Percentiles rank a stretch among this genome's conserved stretches.
Conservation (phyloP, 2,329 filamentous ascomycete genomes). For the Pleomassaria siparia region DNA sequence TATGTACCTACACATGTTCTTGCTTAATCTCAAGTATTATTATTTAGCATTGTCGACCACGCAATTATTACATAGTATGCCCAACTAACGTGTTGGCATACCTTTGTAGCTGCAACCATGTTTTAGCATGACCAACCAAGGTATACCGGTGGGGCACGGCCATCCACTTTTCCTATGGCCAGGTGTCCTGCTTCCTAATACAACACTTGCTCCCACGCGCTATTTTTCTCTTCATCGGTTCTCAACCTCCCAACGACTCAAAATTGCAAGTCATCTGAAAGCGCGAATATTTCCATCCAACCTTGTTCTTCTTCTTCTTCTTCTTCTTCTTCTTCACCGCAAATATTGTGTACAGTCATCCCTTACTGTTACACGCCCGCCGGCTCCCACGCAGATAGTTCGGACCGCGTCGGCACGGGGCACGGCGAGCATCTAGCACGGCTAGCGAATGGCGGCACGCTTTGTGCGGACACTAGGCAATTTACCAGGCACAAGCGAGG, state of each 20-base stretch:
- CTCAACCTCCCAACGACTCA: slow-evolving; percentile 4
- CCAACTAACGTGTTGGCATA: too few species aligned
- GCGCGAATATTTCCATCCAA: background rate
- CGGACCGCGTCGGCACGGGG: slow-evolving; percentile 7
- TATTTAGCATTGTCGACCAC: too few species aligned
- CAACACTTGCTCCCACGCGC: slow-evolving; percentile 13
- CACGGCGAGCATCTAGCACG: background rate
- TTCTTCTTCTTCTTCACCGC: background rate
- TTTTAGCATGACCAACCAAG: too few species aligned
- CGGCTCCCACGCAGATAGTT: background rate
- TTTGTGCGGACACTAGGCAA: slow-evolving; percentile 9
- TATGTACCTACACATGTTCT: too few species aligned
- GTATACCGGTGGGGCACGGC: too few species aligned
- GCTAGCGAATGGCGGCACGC: slow-evolving; percentile 3
- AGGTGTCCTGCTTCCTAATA: too few species aligned
- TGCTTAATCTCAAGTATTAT: too few species aligned
- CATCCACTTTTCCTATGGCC: too few species aligned
- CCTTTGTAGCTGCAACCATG: too few species aligned
- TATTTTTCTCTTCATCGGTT: slow-evolving; percentile 4
- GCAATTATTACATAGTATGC: too few species aligned
- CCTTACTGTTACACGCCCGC: background rate
- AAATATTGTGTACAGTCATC: background rate
- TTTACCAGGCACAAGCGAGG: slow-evolving; percentile 1
- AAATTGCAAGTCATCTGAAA: slow-evolving; percentile 10
- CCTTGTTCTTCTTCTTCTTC: background rate